Conservation (phyloP, 148 eudicot species). For the Camellia japonica region DNA sequence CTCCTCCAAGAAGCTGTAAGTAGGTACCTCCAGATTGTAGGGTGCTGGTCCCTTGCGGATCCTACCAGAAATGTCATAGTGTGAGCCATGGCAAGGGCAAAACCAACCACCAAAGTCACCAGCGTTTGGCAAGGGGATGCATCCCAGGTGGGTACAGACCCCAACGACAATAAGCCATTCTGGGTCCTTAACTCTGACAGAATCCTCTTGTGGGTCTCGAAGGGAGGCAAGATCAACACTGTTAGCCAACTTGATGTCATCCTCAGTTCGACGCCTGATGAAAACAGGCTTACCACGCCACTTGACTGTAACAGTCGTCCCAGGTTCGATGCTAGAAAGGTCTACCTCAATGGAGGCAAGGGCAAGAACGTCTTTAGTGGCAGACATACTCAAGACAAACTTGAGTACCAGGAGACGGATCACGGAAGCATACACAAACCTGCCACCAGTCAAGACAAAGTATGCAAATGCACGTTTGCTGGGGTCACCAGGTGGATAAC, state of each 20-base stretch:
- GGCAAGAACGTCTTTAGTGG: slow-evolving; percentile 40
- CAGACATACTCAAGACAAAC: slow-evolving; percentile 36
- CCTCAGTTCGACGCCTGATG: slow-evolving; percentile 34
- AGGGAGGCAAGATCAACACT: slow-evolving; percentile 36
- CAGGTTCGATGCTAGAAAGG: slow-evolving; percentile 34
- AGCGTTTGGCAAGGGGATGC: slow-evolving; percentile 38
- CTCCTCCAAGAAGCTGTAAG: slow-evolving; percentile 35
- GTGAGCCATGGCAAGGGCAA: slow-evolving; percentile 42
- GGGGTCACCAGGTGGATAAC: slow-evolving; percentile 30
- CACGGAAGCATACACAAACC: slow-evolving; percentile 29
- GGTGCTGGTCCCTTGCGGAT: slow-evolving; percentile 36
- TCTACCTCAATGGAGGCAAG: slow-evolving; percentile 42
- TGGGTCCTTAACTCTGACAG: slow-evolving; percentile 33
- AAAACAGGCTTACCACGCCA: slow-evolving; percentile 39
- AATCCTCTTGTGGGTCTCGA: slow-evolving; percentile 33
- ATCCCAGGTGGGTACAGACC: slow-evolving; percentile 37
- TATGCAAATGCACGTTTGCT: slow-evolving; percentile 31
- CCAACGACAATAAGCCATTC: slow-evolving; percentile 39
- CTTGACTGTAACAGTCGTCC: slow-evolving; percentile 33
- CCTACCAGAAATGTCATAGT: slow-evolving; percentile 37
- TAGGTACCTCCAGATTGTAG: slow-evolving; percentile 35
- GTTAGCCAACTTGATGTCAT: slow-evolving; percentile 34
- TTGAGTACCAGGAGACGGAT: slow-evolving; percentile 27
- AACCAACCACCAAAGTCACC: slow-evolving; percentile 43
- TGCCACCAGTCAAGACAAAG: slow-evolving; percentile 24